Percentiles rank a stretch among this genome's conserved stretches.
These are phyloP conservation scores for Gonium pectorale DNA, from an alignment of 139 green algal genomes.

Conservation along the genomic window DNA sequence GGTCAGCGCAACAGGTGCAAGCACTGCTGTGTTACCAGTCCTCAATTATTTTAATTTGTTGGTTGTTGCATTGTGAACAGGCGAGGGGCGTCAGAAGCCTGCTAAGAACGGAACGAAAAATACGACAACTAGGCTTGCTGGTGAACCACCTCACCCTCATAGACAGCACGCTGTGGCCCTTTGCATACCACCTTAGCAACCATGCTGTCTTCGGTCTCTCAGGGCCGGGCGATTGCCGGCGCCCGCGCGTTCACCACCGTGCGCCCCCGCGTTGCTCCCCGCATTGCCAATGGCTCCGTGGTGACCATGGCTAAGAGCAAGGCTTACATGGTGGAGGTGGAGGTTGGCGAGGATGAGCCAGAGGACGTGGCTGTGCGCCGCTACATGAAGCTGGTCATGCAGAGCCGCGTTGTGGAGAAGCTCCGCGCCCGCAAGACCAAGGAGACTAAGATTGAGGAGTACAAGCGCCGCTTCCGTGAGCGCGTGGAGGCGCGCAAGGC, in stretches of 20 bases:
- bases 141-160: no score
- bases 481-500: slow-evolving; percentile 61
- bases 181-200: slow-evolving; percentile 5
- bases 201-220: slow-evolving; percentile 18
- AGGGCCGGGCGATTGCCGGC: slow-evolving; percentile 9
- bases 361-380: slow-evolving; percentile 71
- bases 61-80: no score
- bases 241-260: slow-evolving; percentile 15
- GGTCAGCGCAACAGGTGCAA: no score
- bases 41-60: no score
- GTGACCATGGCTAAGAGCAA: slow-evolving; percentile 51
- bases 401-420: slow-evolving; percentile 67
- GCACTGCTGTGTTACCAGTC: no score
- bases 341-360: slow-evolving; percentile 68
- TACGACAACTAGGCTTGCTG: no score
- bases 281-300: slow-evolving; percentile 47
- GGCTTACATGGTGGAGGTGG: slow-evolving; percentile 71
- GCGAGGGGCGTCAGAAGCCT: no score
- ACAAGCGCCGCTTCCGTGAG: slow-evolving; percentile 66
- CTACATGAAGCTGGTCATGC: slow-evolving; percentile 72
- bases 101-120: no score
- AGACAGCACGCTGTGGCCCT: no score
- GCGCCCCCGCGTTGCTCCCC: slow-evolving; percentile 1
- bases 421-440: slow-evolving; percentile 58
- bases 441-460: slow-evolving; percentile 70